Evolutionary conservation across 768 basidiomycete species (phyloP).

Genomic region (Mycena belliarum): DNA sequence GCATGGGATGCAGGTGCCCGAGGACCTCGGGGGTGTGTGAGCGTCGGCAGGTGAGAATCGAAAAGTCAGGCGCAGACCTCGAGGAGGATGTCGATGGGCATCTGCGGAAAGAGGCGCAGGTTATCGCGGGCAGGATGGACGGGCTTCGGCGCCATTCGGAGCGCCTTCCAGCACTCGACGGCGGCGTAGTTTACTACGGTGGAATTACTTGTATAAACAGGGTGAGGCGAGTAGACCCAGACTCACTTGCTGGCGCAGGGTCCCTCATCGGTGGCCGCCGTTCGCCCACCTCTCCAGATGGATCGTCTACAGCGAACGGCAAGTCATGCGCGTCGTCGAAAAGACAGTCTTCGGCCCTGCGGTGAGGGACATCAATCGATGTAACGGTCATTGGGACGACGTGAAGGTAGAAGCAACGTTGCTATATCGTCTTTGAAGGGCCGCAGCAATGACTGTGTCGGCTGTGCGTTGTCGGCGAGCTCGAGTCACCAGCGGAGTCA

Average conservation of each 20-base stretch:
- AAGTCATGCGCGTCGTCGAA: not conserved
- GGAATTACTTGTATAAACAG: not conserved
- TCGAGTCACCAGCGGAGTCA: no score
- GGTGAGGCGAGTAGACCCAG: not conserved
- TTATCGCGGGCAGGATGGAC: not conserved
- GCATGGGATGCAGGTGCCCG: constrained; percentile 33
- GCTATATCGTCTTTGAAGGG: no score
- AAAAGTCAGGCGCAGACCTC: not conserved
- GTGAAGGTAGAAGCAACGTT: no score
- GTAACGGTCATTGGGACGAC: no score
- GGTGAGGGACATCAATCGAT: no score
- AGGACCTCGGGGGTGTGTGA: constrained; percentile 25
- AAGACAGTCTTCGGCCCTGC: no score
- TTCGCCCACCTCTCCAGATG: not conserved
- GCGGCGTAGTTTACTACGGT: constrained; percentile 12
- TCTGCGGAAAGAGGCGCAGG: constrained; percentile 12
- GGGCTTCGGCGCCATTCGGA: not conserved
- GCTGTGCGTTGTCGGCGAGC: no score
- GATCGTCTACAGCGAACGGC: not conserved
- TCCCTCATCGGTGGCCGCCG: not conserved
- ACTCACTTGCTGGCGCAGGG: not conserved
- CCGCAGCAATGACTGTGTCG: no score
- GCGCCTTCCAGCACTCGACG: constrained; percentile 13
- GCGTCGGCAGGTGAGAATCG: not conserved
- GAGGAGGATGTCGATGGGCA: constrained; percentile 14